Base-by-base conservation (phyloP, 2,329 filamentous ascomycete genomes). In the Colletotrichum acutatum region DNA sequence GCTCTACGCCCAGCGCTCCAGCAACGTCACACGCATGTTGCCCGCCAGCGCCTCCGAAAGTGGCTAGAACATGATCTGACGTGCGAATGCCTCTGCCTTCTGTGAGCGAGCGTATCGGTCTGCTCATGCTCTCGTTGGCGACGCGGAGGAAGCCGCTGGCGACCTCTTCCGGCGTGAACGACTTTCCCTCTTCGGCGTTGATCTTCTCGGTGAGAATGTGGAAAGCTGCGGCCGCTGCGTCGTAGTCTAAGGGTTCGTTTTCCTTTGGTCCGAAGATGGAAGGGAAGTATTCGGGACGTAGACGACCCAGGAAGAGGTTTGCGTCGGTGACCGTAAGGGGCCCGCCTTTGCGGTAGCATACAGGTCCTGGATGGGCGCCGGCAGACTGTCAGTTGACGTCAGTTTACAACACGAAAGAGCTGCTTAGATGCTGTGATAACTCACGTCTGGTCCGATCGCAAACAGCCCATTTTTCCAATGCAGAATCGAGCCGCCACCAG, bases 1-100 rank as follows among this genome's bases (percentile, higher is more conserved):
- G 53, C 12, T 28, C 6, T 4, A 56, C 28, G 6, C 53, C 53
- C 2, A 56, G 5, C 6, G 22, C 53, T 19, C 19, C 24, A 26
- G 53, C 53, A 1, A 56, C 53, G 24, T 26, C 53, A 28, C 22
- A 26, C 2, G 24, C 12, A 24, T 53, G 37, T 42, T 42, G 37
- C 14, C 37, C 37, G 16, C 37, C 37, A 3, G 37, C 37, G 5
- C 95, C 95, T 58, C 95, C 95, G 82, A 98, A 98, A 0, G 95
- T 97, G 0, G 95, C 95, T 49, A 98, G 87, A n/a, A 95, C 88
- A 81, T 98, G 95, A 76, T 94, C 94, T 2, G 93, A 94, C 0
- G 95, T 96, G 79, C 97, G 95, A 76, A 97, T 94, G 0, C 95
- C 95, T 81, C 96, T 94, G 37, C 95, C 95, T 82, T 98, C 95